Base-by-base conservation (phyloP, 352 stramenopile genomes). In the Globisporangium rhizosaccharum region DNA sequence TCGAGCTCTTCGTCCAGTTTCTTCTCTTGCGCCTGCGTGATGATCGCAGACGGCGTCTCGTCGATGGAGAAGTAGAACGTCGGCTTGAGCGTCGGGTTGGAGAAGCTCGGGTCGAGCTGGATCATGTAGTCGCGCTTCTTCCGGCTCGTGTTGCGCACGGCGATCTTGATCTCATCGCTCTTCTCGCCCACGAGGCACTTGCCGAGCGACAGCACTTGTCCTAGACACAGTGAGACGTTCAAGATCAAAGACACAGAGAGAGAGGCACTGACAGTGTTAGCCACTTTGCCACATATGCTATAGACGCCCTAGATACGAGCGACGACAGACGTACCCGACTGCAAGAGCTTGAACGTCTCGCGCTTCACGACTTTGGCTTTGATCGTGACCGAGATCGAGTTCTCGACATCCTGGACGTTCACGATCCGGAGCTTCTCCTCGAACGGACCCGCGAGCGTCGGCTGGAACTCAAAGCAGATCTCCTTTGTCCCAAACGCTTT, bases 71-170 rank as follows among this genome's bases (percentile, higher is more conserved):
- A 96, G 58, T 81, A 87, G 63, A 96, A 91, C 15, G 78, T 91
- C 23, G 86, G 82, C 9, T 80, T 80, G 50, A 96, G 63, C 42
- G 51, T 83, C 28, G 72, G 63, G 45, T 79, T 68, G 4, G 81
- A 90, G 53, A 93, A 94, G 6, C 51, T 66, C 26, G 82, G 73
- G 51, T 96, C 87, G 28, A 92, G 50, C 59, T 96, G 83, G 50
- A 96, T 93, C 28, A 90, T 79, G 50, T 96, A 96, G 53, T 96
- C 87, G 11, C 87, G 73, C 56, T 85, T 90, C 60, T 96, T 96
- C 15, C 82, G 80, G 59, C 87, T 96, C 12, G 81, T 96, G 50
- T 96, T 96, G 17, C 87, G 80, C 14, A 96, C 76, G 53, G 72
- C 75, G 58, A 96, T 89, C 56, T 93, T 94, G 57, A 96, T 69